Conservation (phyloP, 164 flowering plant species). For the Chimonanthus praecox region DNA sequence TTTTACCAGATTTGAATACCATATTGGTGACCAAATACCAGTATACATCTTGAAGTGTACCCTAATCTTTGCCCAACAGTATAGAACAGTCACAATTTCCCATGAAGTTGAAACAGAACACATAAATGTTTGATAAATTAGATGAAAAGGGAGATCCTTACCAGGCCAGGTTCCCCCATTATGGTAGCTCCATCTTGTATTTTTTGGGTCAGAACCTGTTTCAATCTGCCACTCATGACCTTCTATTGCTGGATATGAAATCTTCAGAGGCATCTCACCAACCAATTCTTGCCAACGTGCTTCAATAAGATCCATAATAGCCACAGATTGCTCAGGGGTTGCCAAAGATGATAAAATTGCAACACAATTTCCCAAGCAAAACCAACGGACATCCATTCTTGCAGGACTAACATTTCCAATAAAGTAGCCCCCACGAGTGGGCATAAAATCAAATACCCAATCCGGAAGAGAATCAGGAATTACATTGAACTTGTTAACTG, state of each 20-base stretch:
- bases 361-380: conserved; percentile 69
- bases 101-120: too few relatives aligned
- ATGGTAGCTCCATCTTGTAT: conserved; percentile 87
- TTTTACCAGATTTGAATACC: too few relatives aligned
- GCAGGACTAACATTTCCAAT: conserved; percentile 39
- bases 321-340: conserved; percentile 67
- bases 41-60: too few relatives aligned
- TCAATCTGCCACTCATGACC: conserved; percentile 71
- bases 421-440: too few relatives aligned
- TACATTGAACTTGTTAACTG: too few relatives aligned
- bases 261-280: conserved; percentile 81
- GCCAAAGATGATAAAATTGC: conserved; percentile 27
- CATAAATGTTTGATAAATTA: too few relatives aligned
- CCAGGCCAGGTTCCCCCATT: conserved; percentile 54
- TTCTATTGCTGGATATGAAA: conserved; percentile 75
- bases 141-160: conserved; percentile 6
- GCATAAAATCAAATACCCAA: too few relatives aligned
- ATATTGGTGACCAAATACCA: too few relatives aligned
- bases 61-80: too few relatives aligned
- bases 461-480: too few relatives aligned
- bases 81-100: too few relatives aligned
- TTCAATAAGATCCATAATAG: conserved; percentile 32
- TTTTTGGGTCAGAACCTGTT: conserved; percentile 79
- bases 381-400: conserved; percentile 91
- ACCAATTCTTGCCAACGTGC: conserved; percentile 67